Percentiles rank a stretch among this genome's conserved stretches.
Evolutionary conservation across 2,329 filamentous ascomycete species (phyloP).

Genomic region (Scedosporium aurantiacum): DNA sequence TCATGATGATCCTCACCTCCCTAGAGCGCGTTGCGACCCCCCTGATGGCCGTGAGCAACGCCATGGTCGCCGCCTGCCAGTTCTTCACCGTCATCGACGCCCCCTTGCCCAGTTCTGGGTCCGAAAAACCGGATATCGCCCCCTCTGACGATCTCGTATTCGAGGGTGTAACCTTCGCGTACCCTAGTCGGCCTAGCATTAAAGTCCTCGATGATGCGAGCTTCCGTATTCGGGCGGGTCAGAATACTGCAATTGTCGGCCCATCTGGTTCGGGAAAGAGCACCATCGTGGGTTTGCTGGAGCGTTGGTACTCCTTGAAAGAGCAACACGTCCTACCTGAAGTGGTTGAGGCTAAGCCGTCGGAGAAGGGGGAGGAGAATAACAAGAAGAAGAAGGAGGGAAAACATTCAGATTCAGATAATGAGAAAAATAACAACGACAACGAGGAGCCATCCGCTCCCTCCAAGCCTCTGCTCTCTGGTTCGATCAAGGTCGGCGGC

Average conservation of each 20-base stretch:
- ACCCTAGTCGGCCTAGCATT: constrained; percentile 55
- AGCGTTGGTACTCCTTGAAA: constrained; percentile 58
- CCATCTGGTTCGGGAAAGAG: constrained; percentile 64
- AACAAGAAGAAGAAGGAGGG: constrained; percentile 30
- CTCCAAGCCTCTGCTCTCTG: constrained; percentile 3
- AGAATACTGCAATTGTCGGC: constrained; percentile 65
- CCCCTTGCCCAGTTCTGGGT: constrained; percentile 24
- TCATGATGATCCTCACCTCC: constrained; percentile 47
- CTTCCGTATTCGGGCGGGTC: constrained; percentile 48
- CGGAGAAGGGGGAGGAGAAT: constrained; percentile 34
- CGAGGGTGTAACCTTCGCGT: constrained; percentile 56
- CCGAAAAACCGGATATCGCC: constrained; percentile 25
- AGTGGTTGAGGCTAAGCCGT: constrained; percentile 28
- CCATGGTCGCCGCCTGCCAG: constrained; percentile 44
- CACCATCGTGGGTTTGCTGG: constrained; percentile 59
- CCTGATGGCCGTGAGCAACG: constrained; percentile 44
- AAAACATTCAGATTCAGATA: constrained; percentile 20
- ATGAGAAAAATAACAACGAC: constrained; percentile 12
- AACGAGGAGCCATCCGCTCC: constrained; percentile 4
- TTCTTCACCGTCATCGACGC: constrained; percentile 46
- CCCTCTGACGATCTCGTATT: constrained; percentile 34
- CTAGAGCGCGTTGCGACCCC: constrained; percentile 47
- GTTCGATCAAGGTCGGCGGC: constrained; percentile 10
- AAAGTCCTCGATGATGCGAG: constrained; percentile 50
- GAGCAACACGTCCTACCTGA: constrained; percentile 33